Evolutionary conservation across 768 basidiomycete species (phyloP), one percentile per base, ranked within the genome.

Genomic region (Phanerochaete sordida): DNA sequence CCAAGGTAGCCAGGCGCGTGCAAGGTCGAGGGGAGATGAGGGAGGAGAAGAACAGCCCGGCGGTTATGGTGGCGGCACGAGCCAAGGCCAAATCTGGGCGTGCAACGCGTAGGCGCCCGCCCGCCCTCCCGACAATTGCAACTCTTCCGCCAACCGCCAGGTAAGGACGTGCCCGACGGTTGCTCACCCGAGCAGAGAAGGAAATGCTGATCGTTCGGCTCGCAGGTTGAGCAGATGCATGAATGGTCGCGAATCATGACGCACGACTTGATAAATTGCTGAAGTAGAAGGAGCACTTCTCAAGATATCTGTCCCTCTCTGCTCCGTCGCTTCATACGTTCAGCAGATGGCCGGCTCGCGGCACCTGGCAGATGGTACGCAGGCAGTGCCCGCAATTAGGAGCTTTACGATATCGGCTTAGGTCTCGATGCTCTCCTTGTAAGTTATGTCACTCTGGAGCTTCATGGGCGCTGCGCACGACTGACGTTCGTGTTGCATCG

Each of bases 61-160:
- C 46, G 57, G 57, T n/a, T 48, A 58, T 48, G 46, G 47, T 58
- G 57, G 47, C 57, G 31, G 57, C 56, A 57, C 56, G 56, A 48
- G 45, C 45, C 15, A 33, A 57, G 43, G 15, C 47, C 57, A 12
- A 58, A 58, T 48, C 48, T 58, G 45, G 57, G 46, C 57, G 48
- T 48, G 31, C 57, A 58, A 50, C 57, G 57, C 57, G 56, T 57
- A 58, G 47, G 28, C 57, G 57, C 57, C 33, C 57, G 39, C 19
- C 19, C 13, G 33, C 33, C n/a, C n/a, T n/a, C n/a, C 13, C 33
- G 33, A 13, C 33, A 13, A 31, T 28, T 16, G 24, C 28, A 33
- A 33, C 27, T 30, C 39, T 43, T 16, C 11, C 39, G 39, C 19
- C 39, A 19, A 43, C 39, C 19, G 19, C 39, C 19, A 43, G 11